A percentile compares a stretch with the other conserved stretches of the same genome.
Evolutionary conservation across 345 rosid genomes (phyloP).

Genomic region (Eucalyptus victrix): DNA sequence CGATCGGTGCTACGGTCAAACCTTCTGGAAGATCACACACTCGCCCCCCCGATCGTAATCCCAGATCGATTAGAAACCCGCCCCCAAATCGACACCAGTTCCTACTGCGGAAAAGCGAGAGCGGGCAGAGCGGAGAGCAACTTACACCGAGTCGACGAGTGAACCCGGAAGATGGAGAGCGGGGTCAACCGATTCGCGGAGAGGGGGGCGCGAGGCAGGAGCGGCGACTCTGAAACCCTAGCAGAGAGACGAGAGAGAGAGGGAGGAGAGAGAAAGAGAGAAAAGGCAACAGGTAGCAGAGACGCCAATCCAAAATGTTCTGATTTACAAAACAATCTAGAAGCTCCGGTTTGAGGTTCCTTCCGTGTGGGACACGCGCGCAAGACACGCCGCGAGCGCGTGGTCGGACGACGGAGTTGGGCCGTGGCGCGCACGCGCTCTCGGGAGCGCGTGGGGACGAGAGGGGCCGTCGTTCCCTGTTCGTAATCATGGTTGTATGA

Average conservation of each 20-base stretch:
- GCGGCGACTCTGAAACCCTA: slow-evolving; percentile 5
- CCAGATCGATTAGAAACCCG: not conserved
- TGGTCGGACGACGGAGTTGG: not conserved
- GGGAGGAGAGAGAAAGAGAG: not conserved
- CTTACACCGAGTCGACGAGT: not conserved
- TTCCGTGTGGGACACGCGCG: not conserved
- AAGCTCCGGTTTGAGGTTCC: not conserved
- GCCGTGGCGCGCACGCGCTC: not conserved
- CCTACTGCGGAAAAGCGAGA: not conserved
- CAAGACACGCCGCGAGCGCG: not conserved
- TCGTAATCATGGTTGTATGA: not conserved
- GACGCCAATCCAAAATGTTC: not conserved
- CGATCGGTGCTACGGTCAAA: not conserved
- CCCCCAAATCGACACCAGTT: not conserved
- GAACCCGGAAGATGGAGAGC: not conserved
- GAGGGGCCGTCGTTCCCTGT: not conserved
- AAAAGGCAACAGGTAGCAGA: not conserved
- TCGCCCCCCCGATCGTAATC: not conserved
- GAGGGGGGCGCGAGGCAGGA: not conserved
- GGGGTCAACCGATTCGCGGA: not conserved
- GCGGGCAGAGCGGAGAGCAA: not conserved
- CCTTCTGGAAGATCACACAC: not conserved
- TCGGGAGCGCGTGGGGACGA: not conserved
- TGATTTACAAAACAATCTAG: not conserved
- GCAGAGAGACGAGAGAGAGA: not conserved